phyloP scores from a whole-genome alignment of 257 asterid species.

The Fraxinus pennsylvanica region DNA sequence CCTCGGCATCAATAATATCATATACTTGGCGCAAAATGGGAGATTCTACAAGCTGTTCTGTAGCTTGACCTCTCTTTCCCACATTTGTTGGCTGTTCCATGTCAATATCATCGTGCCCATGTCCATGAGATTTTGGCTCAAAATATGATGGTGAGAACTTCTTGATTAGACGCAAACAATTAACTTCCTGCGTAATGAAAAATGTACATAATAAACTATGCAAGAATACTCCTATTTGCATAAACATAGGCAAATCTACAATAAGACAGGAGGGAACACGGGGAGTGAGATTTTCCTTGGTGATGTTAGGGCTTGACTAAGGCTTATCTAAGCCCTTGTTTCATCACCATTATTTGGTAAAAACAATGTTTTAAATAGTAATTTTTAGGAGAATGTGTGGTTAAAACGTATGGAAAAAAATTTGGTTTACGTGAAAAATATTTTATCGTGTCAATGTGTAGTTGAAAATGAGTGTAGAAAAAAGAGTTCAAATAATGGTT shows the following conservation, averaged over 20 bases:
- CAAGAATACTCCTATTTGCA: conserved; percentile 6
- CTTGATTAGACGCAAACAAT: conserved; percentile 74
- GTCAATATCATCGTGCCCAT: conserved; percentile 43
- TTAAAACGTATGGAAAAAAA: too few species aligned
- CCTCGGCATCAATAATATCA: conserved; percentile 86
- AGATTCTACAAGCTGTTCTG: conserved; percentile 82
- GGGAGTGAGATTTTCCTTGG: not conserved
- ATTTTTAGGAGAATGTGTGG: too few species aligned
- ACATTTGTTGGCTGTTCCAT: conserved; percentile 44
- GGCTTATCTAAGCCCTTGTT: not conserved
- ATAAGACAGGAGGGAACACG: not conserved
- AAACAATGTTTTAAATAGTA: too few species aligned
- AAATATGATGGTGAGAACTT: conserved; percentile 73
- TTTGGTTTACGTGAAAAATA: too few species aligned
- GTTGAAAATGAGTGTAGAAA: too few species aligned
- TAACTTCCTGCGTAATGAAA: conserved; percentile 56
- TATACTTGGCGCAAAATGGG: conserved; percentile 80
- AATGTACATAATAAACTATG: conserved; percentile 12
- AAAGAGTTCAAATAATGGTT: too few species aligned
- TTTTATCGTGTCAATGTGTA: too few species aligned
- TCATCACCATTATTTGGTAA: too few species aligned
- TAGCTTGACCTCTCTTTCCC: conserved; percentile 65
- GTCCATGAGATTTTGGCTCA: conserved; percentile 54
- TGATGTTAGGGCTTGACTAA: not conserved
- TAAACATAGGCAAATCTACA: not conserved